Conservation (phyloP, 2,329 filamentous ascomycete genomes). For the Cercospora sesami region DNA sequence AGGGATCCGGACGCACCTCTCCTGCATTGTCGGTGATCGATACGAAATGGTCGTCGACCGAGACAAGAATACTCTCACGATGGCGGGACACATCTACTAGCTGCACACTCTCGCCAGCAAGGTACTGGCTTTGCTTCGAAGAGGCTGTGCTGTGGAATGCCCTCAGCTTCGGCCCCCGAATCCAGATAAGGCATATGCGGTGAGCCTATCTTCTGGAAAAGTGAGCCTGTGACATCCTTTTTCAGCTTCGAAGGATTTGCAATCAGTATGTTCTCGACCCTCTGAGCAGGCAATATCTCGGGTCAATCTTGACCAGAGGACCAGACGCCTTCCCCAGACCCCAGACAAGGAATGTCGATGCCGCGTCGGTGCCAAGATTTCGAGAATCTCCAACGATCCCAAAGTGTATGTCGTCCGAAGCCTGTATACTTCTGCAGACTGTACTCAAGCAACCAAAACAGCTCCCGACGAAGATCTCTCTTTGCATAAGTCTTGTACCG, state of each 20-base stretch:
- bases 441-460: background rate
- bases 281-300: background rate
- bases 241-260: background rate
- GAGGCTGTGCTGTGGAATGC: too few species aligned
- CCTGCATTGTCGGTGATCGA: background rate
- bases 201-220: background rate
- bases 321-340: background rate
- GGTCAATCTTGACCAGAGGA: background rate
- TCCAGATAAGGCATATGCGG: background rate
- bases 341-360: background rate
- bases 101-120: background rate
- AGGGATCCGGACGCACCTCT: background rate
- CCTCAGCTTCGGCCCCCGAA: background rate
- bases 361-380: background rate
- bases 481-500: background rate
- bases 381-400: background rate
- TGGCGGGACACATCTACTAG: background rate
- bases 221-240: background rate
- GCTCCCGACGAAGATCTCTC: background rate
- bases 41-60: background rate
- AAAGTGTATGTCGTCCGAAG: background rate
- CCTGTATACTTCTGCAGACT: background rate
- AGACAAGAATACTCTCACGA: background rate
- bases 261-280: background rate
- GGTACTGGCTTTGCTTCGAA: too few species aligned